phyloP scores from a whole-genome alignment of 768 basidiomycete genomes.

The Pleurotus cornucopiae region DNA sequence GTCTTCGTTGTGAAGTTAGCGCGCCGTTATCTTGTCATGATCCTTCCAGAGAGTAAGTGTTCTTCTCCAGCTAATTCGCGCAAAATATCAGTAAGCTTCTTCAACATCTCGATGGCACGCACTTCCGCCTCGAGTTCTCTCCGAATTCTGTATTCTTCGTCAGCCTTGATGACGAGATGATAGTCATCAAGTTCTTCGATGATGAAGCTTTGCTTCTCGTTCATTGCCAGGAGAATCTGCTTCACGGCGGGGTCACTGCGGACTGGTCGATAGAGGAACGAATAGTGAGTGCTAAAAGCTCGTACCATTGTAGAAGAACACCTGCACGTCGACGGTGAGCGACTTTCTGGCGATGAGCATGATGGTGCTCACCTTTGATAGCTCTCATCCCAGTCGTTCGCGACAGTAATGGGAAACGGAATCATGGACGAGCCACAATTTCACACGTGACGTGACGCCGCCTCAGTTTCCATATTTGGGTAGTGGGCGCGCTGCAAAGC shows the following conservation, averaged over 20 bases:
- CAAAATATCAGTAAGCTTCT: not conserved
- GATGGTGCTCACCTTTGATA: slow-evolving; percentile 45
- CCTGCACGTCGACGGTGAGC: slow-evolving; percentile 31
- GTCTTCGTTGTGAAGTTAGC: not conserved
- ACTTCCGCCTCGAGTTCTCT: slow-evolving; percentile 77
- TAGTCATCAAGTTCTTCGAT: slow-evolving; percentile 85
- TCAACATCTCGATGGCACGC: slow-evolving; percentile 15
- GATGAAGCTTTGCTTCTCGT: slow-evolving; percentile 71
- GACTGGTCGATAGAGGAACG: not conserved
- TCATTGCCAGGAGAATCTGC: slow-evolving; percentile 75
- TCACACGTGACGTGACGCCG: too few relatives aligned
- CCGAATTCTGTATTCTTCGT: slow-evolving; percentile 71
- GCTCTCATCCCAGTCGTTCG: slow-evolving; percentile 44
- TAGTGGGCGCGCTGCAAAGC: too few relatives aligned
- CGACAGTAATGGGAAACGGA: too few relatives aligned
- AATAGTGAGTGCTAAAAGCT: not conserved
- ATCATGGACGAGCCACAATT: too few relatives aligned
- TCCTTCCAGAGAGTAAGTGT: slow-evolving; percentile 70
- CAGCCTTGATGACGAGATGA: slow-evolving; percentile 79
- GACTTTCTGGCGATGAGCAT: not conserved
- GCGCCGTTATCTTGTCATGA: not conserved
- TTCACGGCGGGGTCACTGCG: slow-evolving; percentile 84
- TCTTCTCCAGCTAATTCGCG: slow-evolving; percentile 67
- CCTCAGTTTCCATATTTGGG: too few relatives aligned
- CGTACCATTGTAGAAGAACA: slow-evolving; percentile 65